phyloP scores from a whole-genome alignment of 768 basidiomycete species.

The Boletus barrowsii region DNA sequence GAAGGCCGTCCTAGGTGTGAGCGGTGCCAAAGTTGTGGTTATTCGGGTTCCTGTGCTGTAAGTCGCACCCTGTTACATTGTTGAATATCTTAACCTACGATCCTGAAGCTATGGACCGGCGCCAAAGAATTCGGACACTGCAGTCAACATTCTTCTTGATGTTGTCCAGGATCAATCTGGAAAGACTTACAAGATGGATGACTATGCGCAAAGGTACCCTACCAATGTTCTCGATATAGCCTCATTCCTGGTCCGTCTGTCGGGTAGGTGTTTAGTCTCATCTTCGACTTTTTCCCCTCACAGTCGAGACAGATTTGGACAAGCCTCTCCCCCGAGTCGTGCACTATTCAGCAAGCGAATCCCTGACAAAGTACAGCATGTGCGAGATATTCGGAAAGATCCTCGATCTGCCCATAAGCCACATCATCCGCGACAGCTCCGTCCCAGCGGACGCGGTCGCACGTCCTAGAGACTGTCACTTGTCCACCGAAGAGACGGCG shows the following conservation, averaged over 20 bases:
- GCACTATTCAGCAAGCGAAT: conserved; percentile 81
- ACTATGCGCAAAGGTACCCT: conserved; percentile 89
- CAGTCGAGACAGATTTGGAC: conserved; percentile 31
- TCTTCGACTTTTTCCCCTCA: neutral
- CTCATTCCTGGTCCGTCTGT: conserved; percentile 73
- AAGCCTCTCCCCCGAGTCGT: conserved; percentile 49
- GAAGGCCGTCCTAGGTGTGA: conserved; percentile 60
- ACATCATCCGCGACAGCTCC: conserved; percentile 72
- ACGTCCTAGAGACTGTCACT: conserved; percentile 76
- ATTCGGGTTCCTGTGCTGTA: conserved; percentile 89
- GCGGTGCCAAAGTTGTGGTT: conserved; percentile 60
- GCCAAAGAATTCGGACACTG: conserved; percentile 80
- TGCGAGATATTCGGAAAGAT: conserved; percentile 74
- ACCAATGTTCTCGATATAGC: conserved; percentile 90
- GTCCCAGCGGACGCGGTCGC: conserved; percentile 65
- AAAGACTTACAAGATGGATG: conserved; percentile 92
- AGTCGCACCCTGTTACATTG: conserved; percentile 18
- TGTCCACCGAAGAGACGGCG: conserved; percentile 76
- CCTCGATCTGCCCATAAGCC: conserved; percentile 64
- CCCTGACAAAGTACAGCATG: conserved; percentile 92
- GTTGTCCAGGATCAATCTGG: conserved; percentile 84
- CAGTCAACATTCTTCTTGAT: conserved; percentile 86
- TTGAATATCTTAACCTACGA: neutral
- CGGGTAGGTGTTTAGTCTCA: conserved; percentile 43
- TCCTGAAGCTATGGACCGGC: conserved; percentile 77